Base-by-base conservation (phyloP, 1,139 yeast species). In the Pichia sp. region DNA sequence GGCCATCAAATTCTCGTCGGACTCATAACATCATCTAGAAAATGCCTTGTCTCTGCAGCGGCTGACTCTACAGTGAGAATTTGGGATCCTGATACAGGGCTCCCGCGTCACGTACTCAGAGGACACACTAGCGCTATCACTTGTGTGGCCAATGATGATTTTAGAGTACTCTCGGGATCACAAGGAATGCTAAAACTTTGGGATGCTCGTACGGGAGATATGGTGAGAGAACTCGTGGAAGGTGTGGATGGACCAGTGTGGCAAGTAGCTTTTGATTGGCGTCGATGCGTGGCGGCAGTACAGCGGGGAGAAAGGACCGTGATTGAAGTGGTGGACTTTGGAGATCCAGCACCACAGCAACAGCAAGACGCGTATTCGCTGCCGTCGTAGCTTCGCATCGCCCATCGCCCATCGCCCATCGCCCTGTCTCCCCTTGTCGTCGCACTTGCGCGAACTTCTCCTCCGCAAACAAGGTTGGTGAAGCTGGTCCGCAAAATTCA, bases 1-100 rank as follows among this genome's bases (percentile, higher is more conserved):
- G 96, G 96, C 0, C 98, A 91, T 58, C 77, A 86, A 0, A 84
- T 93, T 12, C 63, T 91, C 16, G 98, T 91, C 16, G 98, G 98
- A 0, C 64, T 91, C 17, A 66, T 93, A 23, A 87, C 84, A 32
- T 68, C 88, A 18, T 79, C 86, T 8, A 78, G 83, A 29, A 77
- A 81, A 16, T 77, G 77, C 29, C 66, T 91, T n/a, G 95, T 91
- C 2, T 82, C 94, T 27, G 98, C 96, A 0, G 97, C 97, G 1
- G 97, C 97, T 0, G 98, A 91, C 56, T 76, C 94, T 1, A 80
- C 96, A 0, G 67, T 91, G 30, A 69, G 96, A 33, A 81, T 91
- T 3, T 91, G 98, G 98, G 82, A 91, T 54, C 93, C 96, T 1
- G 74, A 73, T 22, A 73, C 77, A 6, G 94, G 95, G 18, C 72